Base-by-base conservation (phyloP, 2,329 filamentous ascomycete genomes). In the Beauveria varroae region DNA sequence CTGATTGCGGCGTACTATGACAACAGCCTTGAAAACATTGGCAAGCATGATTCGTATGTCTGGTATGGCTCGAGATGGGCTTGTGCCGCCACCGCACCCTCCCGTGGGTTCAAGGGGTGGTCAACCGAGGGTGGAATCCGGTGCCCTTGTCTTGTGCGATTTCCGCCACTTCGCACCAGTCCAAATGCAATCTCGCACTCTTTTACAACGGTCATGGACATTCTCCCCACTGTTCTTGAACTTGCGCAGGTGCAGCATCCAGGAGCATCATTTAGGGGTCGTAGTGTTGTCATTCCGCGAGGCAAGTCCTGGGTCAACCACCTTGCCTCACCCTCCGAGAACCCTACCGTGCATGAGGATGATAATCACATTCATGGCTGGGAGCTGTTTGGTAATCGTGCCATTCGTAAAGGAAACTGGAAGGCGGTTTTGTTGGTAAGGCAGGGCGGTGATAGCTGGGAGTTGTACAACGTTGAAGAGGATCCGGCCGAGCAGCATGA, bases 1-100 rank as follows among this genome's bases (percentile, higher is more conserved):
- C 50, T 52, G 50, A 52, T 52, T 5, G 20, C 50, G 5, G 50
- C 50, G 57, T 75, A 86, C 34, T 84, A 84, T 12, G 78, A 81
- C 55, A 79, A 53, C 62, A 65, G 62, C 30, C 56, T 83, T 4
- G 81, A 83, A 12, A 85, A 85, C 63, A 74, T 85, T 18, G 82
- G 82, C 6, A 81, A 66, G 77, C 80, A 18, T 74, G 74, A 85
- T 67, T 81, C 78, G 2, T 86, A 83, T 67, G 79, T 84, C 62
- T 86, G 83, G 83, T 86, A 86, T 64, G 83, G 83, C 1, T 79
- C 79, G 3, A 76, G 77, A 16, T 84, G 82, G 81, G 81, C 81
- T 1, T 69, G 72, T 43, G 74, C 74, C 0, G 70, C 74, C 5
- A 76, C 73, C 2, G 74, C 74, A 0, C 74, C 74, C 2, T 71